Evolutionary conservation across 768 basidiomycete genomes (phyloP).

Genomic region (Pisolithus tinctorius): DNA sequence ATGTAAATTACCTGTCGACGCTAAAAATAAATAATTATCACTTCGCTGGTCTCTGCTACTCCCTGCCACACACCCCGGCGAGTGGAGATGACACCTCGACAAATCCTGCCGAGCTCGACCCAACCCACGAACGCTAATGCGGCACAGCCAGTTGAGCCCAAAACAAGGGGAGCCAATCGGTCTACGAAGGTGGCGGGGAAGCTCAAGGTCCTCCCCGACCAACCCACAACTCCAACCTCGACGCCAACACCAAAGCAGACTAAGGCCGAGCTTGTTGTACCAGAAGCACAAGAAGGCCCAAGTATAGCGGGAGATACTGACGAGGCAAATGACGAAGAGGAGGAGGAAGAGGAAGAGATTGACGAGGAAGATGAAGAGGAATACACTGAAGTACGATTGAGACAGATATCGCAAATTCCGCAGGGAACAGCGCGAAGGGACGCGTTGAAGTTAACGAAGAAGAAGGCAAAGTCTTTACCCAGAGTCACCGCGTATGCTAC

Average conservation of each 20-base stretch:
- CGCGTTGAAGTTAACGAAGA: constrained; percentile 85
- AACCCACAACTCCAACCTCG: constrained; percentile 47
- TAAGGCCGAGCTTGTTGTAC: constrained; percentile 11
- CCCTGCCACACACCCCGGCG: neutral
- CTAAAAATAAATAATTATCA: neutral
- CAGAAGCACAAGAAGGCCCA: constrained; percentile 35
- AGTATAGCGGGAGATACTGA: constrained; percentile 58
- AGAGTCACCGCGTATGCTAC: constrained; percentile 97
- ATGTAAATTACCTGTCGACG: neutral
- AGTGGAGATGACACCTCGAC: constrained; percentile 21
- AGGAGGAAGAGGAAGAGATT: constrained; percentile 56
- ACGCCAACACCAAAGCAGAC: constrained; percentile 18
- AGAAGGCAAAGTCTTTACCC: constrained; percentile 86
- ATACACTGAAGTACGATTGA: constrained; percentile 50
- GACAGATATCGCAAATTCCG: constrained; percentile 86
- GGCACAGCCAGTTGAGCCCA: constrained; percentile 33
- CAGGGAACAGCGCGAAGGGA: constrained; percentile 91
- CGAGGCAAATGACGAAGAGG: constrained; percentile 49
- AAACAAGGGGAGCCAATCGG: constrained; percentile 66
- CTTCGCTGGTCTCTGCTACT: neutral
- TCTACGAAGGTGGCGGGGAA: constrained; percentile 80
- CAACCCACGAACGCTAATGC: constrained; percentile 1
- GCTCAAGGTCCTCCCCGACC: constrained; percentile 83
- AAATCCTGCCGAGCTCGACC: constrained; percentile 22
- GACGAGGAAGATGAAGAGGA: constrained; percentile 46